These are phyloP conservation scores for Tetracentron sinense DNA, from an alignment of 164 flowering plant genomes.

Conservation along the genomic window DNA sequence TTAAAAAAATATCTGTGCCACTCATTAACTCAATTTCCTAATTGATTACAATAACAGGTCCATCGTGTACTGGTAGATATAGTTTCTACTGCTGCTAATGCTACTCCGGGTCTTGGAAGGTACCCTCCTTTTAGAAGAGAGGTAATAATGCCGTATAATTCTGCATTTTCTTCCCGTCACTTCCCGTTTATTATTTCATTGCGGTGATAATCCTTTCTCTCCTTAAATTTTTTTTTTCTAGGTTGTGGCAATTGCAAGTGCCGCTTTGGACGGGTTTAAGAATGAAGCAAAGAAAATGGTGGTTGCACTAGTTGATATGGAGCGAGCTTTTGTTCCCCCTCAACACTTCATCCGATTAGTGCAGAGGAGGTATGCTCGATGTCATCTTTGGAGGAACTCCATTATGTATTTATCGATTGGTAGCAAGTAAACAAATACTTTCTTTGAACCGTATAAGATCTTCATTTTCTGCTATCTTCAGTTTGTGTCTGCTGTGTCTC, in stretches of 20 bases:
- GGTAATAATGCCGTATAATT: conserved; percentile 36
- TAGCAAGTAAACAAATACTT: too few relatives aligned
- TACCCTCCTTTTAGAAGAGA: conserved; percentile 97
- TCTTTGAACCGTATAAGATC: too few relatives aligned
- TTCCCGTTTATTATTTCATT: not conserved
- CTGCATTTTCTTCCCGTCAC: conserved; percentile 4
- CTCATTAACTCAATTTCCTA: not conserved
- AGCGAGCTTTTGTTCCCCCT: conserved; percentile 98
- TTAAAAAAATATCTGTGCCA: not conserved
- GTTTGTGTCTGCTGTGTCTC: not conserved
- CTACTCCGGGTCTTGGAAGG: conserved; percentile 96
- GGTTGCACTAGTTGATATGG: conserved; percentile 97
- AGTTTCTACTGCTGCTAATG: conserved; percentile 88
- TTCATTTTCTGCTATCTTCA: not conserved
- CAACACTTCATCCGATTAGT: conserved; percentile 97
- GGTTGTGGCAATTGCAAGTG: conserved; percentile 86
- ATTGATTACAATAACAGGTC: conserved; percentile 40
- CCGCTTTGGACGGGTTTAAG: conserved; percentile 84
- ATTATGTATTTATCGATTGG: too few relatives aligned
- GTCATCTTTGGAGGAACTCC: too few relatives aligned
- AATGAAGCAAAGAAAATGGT: conserved; percentile 97
- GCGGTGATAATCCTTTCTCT: not conserved
- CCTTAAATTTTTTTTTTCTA: conserved; percentile 25
- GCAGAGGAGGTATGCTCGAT: conserved; percentile 68
- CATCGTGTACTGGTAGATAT: conserved; percentile 92